Conservation (phyloP, 495 filamentous ascomycete genomes). For the Penicillium coprophilum region DNA sequence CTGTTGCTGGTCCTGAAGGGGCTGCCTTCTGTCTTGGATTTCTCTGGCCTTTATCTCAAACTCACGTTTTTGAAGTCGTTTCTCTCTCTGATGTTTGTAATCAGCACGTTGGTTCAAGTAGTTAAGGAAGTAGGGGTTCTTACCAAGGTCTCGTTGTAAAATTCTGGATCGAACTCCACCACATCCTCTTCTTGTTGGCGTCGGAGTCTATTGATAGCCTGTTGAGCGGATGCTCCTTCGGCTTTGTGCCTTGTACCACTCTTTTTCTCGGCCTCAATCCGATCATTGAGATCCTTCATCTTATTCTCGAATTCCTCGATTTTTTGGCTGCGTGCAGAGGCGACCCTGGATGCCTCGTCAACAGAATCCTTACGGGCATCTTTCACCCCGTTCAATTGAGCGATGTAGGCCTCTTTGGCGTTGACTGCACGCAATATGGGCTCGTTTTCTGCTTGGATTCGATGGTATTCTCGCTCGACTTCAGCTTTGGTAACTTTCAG, state of each 20-base stretch:
- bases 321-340: constrained; percentile 46
- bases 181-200: constrained; percentile 50
- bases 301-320: constrained; percentile 54
- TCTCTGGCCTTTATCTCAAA: constrained; percentile 29
- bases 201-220: constrained; percentile 44
- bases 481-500: constrained; percentile 48
- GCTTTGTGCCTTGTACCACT: constrained; percentile 50
- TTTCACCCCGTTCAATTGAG: constrained; percentile 49
- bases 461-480: constrained; percentile 51
- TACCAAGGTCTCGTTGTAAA: constrained; percentile 53
- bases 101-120: constrained; percentile 19
- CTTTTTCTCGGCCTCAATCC: constrained; percentile 59
- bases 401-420: constrained; percentile 61
- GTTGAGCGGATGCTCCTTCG: constrained; percentile 45
- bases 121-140: constrained; percentile 17
- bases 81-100: constrained; percentile 34
- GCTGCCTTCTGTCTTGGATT: constrained; percentile 29
- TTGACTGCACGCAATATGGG: constrained; percentile 67
- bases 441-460: constrained; percentile 59
- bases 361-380: constrained; percentile 51
- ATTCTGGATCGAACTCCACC: constrained; percentile 52
- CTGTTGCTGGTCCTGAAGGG: constrained; percentile 27
- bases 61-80: constrained; percentile 35
- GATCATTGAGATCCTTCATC: constrained; percentile 54
- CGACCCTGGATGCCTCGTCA: constrained; percentile 50